Evolutionary conservation across 177 flowering plant genomes (phyloP), one percentile per base, ranked within the genome.

Genomic region (Vitis hybrid): DNA sequence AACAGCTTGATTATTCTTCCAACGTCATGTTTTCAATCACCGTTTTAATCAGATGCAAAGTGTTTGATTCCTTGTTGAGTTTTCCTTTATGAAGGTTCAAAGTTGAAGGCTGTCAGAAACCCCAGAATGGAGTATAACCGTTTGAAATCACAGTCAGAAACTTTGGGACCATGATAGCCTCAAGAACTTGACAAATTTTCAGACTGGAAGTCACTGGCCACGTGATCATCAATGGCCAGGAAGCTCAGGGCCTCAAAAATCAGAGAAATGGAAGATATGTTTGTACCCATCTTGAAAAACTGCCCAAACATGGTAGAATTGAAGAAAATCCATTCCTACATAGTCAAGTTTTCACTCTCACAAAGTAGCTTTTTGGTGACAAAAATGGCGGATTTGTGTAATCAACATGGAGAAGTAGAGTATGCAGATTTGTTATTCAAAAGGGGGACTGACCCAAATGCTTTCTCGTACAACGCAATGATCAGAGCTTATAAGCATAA

Each of bases 351-450:
- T 51, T 76, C 82, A n/a, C 60, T 87, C 1, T 75, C 85, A 7
- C 82, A 78, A 60, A 82, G 88, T 82, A 85, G 67, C 63, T 85
- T 83, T 75, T 69, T 87, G 79, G 78, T 72, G 51, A 85, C 87
- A 5, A 86, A 84, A 73, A 85, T 87, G 90, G 76, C 85, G 49
- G 81, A 76, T 57, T 66, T 82, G 22, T 22, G 22, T 57, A 77
- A 85, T 66, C 56, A 52, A 26, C 51, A 39, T 53, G 83, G 79
- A 19, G 75, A 77, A 15, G 31, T 66, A 5, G 76, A 51, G 10
- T 83, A 83, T 31, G 88, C 84, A 10, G 68, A 39, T 49, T 70
- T 72, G 72, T 82, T 86, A 18, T 86, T 85, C 70, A 64, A 75
- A 31, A 71, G 72, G 64, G 82, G 80, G 59, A 8, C 14, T 6